Conservation (phyloP, 179 eudicot genomes). For the Beta corolliflora region DNA sequence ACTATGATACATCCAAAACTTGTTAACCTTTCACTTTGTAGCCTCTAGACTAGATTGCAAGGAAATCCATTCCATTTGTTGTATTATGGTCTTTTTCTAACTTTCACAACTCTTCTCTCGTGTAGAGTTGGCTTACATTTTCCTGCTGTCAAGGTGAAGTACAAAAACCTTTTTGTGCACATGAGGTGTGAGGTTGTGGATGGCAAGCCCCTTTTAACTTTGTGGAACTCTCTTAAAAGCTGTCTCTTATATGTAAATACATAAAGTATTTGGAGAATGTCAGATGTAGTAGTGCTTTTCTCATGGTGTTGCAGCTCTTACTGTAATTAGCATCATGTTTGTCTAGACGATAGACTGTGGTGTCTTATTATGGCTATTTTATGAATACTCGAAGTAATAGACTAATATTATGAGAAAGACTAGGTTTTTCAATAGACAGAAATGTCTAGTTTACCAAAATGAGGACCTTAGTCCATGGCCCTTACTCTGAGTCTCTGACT, state of each 20-base stretch:
- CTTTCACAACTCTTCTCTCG: conserved; percentile 16
- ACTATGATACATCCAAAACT: background rate
- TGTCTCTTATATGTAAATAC: conserved; percentile 46
- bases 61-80: conserved; percentile 1
- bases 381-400: background rate
- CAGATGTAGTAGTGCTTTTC: background rate
- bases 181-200: conserved; percentile 78
- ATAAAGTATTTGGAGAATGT: background rate
- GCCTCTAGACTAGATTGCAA: background rate
- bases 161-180: conserved; percentile 53
- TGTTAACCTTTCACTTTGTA: background rate
- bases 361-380: background rate
- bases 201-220: conserved; percentile 89
- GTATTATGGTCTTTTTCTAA: background rate
- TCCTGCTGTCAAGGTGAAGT: conserved; percentile 69
- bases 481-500: background rate
- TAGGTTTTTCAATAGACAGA: background rate
- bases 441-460: background rate
- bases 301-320: conserved; percentile 3
- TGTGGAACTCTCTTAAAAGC: conserved; percentile 72
- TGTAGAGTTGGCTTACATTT: conserved; percentile 63
- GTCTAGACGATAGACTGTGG: too few species aligned
- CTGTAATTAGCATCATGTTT: background rate
- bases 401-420: background rate
- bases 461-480: background rate